Conservation (phyloP, 805 yeast species). For the Metschnikowia drakensbergensis region DNA sequence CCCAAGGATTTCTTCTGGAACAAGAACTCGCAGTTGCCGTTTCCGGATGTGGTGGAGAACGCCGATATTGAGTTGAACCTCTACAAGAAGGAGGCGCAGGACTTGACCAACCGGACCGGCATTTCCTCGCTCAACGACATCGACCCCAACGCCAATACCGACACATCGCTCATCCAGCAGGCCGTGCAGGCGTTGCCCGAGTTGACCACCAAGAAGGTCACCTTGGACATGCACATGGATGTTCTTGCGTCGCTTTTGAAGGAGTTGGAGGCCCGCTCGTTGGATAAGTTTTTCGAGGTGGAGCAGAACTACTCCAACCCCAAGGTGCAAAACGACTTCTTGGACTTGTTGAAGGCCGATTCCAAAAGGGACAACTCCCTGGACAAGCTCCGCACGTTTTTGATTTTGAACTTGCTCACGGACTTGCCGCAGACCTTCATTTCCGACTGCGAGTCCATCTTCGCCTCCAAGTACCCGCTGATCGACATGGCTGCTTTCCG, state of each 20-base stretch:
- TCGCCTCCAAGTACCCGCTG: slow-evolving; percentile 45
- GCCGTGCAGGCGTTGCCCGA: slow-evolving; percentile 94
- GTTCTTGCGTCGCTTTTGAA: slow-evolving; percentile 79
- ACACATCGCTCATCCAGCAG: slow-evolving; percentile 67
- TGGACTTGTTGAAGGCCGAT: slow-evolving; percentile 50
- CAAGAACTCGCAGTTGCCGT: slow-evolving; percentile 78
- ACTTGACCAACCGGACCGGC: slow-evolving; percentile 73
- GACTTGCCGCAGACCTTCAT: slow-evolving; percentile 34
- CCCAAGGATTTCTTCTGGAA: slow-evolving; percentile 93
- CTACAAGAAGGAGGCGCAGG: slow-evolving; percentile 86
- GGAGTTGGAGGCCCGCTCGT: slow-evolving; percentile 78
- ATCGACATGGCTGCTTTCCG: slow-evolving; percentile 60
- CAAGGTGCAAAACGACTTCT: slow-evolving; percentile 54
- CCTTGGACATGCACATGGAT: slow-evolving; percentile 96
- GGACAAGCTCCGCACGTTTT: slow-evolving; percentile 86
- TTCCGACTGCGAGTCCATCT: slow-evolving; percentile 59
- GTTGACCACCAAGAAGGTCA: slow-evolving; percentile 78
- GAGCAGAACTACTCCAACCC: slow-evolving; percentile 77
- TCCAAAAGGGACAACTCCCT: slow-evolving; percentile 57
- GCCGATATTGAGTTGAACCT: slow-evolving; percentile 78
- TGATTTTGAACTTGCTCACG: slow-evolving; percentile 62
- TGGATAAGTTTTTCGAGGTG: slow-evolving; percentile 89
- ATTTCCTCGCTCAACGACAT: slow-evolving; percentile 70
- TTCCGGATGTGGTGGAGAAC: slow-evolving; percentile 98
- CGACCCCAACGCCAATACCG: slow-evolving; percentile 52